These are phyloP conservation scores for Brettanomyces sp. DNA, from an alignment of 805 yeast species.

Conservation along the genomic window DNA sequence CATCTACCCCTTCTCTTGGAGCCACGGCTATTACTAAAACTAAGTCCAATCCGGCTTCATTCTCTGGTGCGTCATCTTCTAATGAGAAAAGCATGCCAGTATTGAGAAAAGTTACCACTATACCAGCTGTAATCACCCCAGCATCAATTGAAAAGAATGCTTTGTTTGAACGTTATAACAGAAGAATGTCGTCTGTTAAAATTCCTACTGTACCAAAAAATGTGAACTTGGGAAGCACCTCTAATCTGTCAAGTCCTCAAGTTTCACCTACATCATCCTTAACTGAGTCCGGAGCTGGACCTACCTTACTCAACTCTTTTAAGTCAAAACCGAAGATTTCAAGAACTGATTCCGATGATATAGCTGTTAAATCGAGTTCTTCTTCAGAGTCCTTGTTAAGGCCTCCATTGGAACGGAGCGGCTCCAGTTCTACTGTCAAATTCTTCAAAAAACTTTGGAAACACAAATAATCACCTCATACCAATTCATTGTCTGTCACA, in stretches of 20 bases:
- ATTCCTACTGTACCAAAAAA: not conserved
- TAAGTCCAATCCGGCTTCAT: not conserved
- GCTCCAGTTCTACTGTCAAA: not conserved
- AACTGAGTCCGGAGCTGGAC: too few relatives aligned
- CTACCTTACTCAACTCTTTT: too few relatives aligned
- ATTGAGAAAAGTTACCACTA: not conserved
- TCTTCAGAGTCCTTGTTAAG: not conserved
- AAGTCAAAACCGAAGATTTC: too few relatives aligned
- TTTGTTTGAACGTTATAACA: conserved; percentile 23
- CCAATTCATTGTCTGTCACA: too few relatives aligned
- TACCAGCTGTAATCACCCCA: conserved; percentile 1
- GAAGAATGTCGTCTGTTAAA: conserved; percentile 21
- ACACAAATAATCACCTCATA: not conserved
- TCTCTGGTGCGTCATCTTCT: not conserved
- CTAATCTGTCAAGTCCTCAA: too few relatives aligned
- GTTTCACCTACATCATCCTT: too few relatives aligned
- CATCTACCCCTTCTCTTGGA: conserved; percentile 8
- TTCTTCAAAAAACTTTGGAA: conserved; percentile 2
- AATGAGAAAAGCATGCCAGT: not conserved
- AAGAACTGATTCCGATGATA: not conserved
- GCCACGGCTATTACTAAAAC: not conserved
- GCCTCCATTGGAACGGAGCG: not conserved
- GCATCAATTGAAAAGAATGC: conserved; percentile 9
- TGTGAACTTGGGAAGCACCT: not conserved
- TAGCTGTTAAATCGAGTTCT: not conserved